Conservation (phyloP, 2,329 filamentous ascomycete genomes). For the Colletotrichum aenigma region DNA sequence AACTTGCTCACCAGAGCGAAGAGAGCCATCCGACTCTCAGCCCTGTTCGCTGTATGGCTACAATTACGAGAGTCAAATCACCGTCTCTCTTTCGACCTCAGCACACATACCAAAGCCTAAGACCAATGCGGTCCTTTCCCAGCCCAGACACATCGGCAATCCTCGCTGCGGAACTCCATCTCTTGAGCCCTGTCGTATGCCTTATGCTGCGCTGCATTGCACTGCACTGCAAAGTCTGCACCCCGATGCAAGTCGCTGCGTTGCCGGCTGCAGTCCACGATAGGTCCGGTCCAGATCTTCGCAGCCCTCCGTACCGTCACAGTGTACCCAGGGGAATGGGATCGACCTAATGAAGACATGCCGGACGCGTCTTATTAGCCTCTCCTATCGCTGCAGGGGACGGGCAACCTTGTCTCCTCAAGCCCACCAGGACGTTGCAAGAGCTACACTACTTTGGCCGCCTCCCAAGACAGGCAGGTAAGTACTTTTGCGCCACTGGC, state of each 20-base stretch:
- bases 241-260: slow-evolving; percentile 6
- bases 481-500: slow-evolving; percentile 16
- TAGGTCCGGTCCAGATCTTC: slow-evolving; percentile 19
- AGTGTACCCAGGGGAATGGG: slow-evolving; percentile 22
- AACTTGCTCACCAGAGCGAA: not conserved
- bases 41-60: not conserved
- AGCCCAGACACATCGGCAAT: not conserved
- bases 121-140: not conserved
- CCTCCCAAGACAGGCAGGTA: slow-evolving; percentile 12
- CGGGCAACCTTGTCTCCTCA: slow-evolving; percentile 2
- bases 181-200: not conserved
- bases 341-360: slow-evolving; percentile 22
- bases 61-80: not conserved
- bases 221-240: not conserved
- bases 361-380: slow-evolving; percentile 23
- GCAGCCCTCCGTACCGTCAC: slow-evolving; percentile 12
- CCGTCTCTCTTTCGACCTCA: not conserved
- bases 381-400: slow-evolving; percentile 20
- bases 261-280: slow-evolving; percentile 8
- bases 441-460: not conserved
- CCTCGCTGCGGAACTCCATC: slow-evolving; percentile 13
- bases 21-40: not conserved
- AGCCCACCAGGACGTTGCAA: slow-evolving; percentile 8
- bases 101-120: not conserved
- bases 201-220: not conserved